These are phyloP conservation scores for Colletotrichum sp. DNA, from an alignment of 2,329 filamentous ascomycete species.

Conservation along the genomic window DNA sequence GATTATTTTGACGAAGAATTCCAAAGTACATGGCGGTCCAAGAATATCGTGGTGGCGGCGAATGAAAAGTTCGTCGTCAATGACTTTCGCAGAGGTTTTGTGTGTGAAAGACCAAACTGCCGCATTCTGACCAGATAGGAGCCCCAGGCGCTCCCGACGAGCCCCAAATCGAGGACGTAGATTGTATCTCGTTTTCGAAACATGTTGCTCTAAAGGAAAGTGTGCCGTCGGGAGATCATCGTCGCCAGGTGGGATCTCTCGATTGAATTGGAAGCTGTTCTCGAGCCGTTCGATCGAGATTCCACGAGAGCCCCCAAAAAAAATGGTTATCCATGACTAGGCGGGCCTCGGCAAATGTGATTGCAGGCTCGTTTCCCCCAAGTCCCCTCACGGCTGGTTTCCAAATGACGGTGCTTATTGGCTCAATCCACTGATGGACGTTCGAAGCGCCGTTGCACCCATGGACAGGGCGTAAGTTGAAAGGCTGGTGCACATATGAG, in stretches of 20 bases:
- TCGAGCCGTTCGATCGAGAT: background rate
- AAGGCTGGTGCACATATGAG: too few species aligned
- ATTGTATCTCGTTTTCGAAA: background rate
- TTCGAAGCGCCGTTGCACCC: too few species aligned
- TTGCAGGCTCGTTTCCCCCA: background rate
- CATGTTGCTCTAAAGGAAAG: background rate
- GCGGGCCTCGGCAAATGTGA: background rate
- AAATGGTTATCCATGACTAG: background rate
- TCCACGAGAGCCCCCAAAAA: background rate
- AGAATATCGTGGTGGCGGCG: background rate
- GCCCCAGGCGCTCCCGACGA: background rate
- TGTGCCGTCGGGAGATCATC: background rate
- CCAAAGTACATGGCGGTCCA: background rate
- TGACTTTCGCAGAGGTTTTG: background rate
- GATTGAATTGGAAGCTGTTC: background rate
- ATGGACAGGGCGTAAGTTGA: accelerated
- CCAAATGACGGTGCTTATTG: background rate
- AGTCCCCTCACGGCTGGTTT: background rate
- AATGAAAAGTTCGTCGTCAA: background rate
- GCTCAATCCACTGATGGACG: background rate
- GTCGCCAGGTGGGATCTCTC: background rate
- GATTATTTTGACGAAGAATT: background rate
- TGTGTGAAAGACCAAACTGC: background rate
- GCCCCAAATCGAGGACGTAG: background rate
- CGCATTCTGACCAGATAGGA: background rate